Evolutionary conservation across 805 yeast species (phyloP), one percentile per base, ranked within the genome.

Genomic region (Metschnikowia picachoensis): DNA sequence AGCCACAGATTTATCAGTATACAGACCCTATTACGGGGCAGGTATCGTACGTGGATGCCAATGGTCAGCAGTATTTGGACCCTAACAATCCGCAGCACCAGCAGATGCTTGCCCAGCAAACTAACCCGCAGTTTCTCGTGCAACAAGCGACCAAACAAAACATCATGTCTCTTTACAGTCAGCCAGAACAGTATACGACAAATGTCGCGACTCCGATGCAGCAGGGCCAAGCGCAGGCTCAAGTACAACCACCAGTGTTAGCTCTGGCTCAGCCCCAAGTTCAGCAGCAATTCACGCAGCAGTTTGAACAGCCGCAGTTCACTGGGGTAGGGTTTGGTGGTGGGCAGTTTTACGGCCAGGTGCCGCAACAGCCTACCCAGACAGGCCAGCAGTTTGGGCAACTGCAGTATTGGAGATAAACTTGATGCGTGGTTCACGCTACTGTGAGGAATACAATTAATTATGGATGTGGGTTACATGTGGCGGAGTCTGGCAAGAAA

Each of bases 21-120:
- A 73, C 83, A 16, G 91, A 85, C 55, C 89, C 90, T 2, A 68
- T 76, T 8, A 83, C 89, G 0, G 91, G 92, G 11, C 76, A 79
- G 39, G 64, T 83, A 4, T 74, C 78, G 30, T 85, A 85, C 55
- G 78, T 85, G 31, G 91, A 85, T 57, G 75, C 82, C 10, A 80
- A 77, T 37, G 84, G 84, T 2, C 89, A 84, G 56, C 86, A 83
- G 56, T 55, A 55, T 35, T 45, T 53, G 38, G 58, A 55, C 30
- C 57, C 58, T 20, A 49, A 40, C 38, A 55, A 55, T 35, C 58
- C 58, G 10, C 58, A 55, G 48, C 66, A 55, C 39, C 76, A 70
- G 52, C 69, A 66, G 47, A 60, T 68, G 52, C 57, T 72, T 46
- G 48, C 52, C 46, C 68, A 65, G 47, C 65, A 65, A 42, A 60